Base-by-base conservation (phyloP, 257 asterid genomes). In the Capsicum chinense region DNA sequence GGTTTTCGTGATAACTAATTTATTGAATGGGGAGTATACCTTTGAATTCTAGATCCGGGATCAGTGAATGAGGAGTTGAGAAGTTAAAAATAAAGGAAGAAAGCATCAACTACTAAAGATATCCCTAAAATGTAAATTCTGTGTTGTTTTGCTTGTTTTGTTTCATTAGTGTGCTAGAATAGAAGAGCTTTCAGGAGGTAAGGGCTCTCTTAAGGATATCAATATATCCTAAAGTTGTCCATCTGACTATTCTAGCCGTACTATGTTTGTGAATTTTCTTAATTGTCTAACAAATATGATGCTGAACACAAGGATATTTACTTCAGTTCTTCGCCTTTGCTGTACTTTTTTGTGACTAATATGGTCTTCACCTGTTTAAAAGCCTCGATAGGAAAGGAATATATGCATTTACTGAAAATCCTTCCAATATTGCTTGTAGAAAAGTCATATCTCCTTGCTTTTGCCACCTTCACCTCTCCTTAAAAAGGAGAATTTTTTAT, bases 21-120 rank as follows among this genome's bases (percentile, higher is more conserved):
- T 74, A 50, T 76, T 76, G 81, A 50, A 76, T 63, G 63, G 81
- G 60, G 52, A 76, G 63, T 47, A 76, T 76, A 50, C 21, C 37
- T 54, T 76, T 21, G 47, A 50, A 52, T 76, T 74, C 62, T 7
- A 14, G 17, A 74, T 50, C n/a, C 8, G 17, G 81, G 8, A 50
- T 76, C 62, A 52, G 62, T 50, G n/a, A 52, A 73, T 21, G 63
- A 76, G 47, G 81, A 13, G 10, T 26, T 26, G 63, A 76, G 47
- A 26, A 26, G 37, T 74, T 21, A 19, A 21, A 74, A 74, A 21
- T 26, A 21, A 54, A 76, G 62, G 37, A 74, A 6, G 19, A 76
- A 73, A 52, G 19, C 13, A 52, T 52, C 63, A 52, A 52, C 48
- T 52, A 52, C 26, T 13, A 21, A 73, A 7, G 47, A 78, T 78